Evolutionary conservation across 805 yeast genomes (phyloP).

Genomic region (Kluyveromyces siamensis): DNA sequence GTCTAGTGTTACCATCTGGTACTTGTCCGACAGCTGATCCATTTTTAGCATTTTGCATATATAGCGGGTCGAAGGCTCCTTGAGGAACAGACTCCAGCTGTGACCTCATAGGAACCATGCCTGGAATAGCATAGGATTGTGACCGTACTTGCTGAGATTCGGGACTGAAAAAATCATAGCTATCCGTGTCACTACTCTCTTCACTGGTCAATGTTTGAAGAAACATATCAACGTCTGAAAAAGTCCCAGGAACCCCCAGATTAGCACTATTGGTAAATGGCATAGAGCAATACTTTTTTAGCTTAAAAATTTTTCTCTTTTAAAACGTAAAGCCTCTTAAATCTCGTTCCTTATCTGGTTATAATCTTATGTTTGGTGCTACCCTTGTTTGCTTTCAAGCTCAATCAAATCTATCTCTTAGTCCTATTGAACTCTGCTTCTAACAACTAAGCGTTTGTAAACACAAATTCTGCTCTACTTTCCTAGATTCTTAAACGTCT

Average conservation of each 20-base stretch:
- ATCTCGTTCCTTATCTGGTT: neutral
- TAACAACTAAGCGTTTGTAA: too few species aligned
- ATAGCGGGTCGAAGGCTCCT: neutral
- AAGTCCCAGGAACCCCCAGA: conserved; percentile 1
- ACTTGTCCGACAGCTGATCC: neutral
- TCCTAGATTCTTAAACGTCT: neutral
- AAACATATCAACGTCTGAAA: conserved; percentile 6
- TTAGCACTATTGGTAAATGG: neutral
- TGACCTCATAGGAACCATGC: neutral
- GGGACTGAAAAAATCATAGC: conserved; percentile 1
- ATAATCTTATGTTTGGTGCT: too few species aligned
- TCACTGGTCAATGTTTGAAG: conserved; percentile 7
- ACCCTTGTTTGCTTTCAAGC: too few species aligned
- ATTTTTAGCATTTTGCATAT: neutral
- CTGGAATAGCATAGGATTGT: neutral
- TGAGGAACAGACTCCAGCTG: conserved; percentile 2
- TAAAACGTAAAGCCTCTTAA: neutral
- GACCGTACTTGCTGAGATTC: neutral
- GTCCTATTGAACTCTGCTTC: neutral
- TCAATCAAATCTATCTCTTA: too few species aligned
- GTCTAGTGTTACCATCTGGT: neutral
- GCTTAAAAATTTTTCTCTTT: too few species aligned
- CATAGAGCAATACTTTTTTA: neutral
- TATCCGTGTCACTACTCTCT: conserved; percentile 6
- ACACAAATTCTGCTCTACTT: neutral